Evolutionary conservation across 2,329 filamentous ascomycete genomes (phyloP).

Genomic region (Aspergillus sclerotialis): DNA sequence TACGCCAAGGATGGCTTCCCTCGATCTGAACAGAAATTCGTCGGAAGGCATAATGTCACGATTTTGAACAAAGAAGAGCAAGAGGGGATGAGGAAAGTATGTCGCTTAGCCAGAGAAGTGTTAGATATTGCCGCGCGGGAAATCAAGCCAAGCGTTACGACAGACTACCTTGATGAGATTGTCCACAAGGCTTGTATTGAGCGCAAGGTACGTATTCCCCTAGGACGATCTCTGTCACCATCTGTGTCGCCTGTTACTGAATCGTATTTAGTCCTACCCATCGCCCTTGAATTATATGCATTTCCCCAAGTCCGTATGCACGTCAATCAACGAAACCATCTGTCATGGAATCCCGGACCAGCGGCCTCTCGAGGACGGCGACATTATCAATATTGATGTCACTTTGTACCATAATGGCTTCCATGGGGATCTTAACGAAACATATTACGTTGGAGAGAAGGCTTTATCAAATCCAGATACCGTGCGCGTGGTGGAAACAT

Average conservation of each 20-base stretch:
- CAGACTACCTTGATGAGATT: constrained; percentile 88
- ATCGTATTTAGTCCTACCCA: constrained; percentile 68
- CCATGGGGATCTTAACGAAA: constrained; percentile 96
- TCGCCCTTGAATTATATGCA: constrained; percentile 92
- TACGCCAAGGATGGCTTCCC: constrained; percentile 81
- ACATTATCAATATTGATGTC: constrained; percentile 96
- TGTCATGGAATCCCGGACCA: constrained; percentile 98
- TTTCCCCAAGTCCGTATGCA: constrained; percentile 98
- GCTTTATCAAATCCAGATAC: constrained; percentile 76
- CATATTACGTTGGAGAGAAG: constrained; percentile 92
- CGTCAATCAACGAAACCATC: constrained; percentile 93
- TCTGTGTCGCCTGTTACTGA: constrained; percentile 8
- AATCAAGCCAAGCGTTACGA: constrained; percentile 83
- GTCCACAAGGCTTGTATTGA: constrained; percentile 94
- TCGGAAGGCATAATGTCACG: constrained; percentile 72
- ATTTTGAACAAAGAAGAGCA: constrained; percentile 73
- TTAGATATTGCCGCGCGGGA: constrained; percentile 84
- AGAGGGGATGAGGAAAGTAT: constrained; percentile 89
- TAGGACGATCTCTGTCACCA: too few relatives aligned
- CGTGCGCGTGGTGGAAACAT: constrained; percentile 83
- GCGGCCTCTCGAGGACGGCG: constrained; percentile 77
- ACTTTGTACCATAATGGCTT: constrained; percentile 91
- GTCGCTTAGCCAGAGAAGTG: constrained; percentile 78
- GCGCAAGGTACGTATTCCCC: constrained; percentile 66
- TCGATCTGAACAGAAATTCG: constrained; percentile 56